Conservation (phyloP, 768 basidiomycete genomes). For the Candolleomyces aberdarensis region DNA sequence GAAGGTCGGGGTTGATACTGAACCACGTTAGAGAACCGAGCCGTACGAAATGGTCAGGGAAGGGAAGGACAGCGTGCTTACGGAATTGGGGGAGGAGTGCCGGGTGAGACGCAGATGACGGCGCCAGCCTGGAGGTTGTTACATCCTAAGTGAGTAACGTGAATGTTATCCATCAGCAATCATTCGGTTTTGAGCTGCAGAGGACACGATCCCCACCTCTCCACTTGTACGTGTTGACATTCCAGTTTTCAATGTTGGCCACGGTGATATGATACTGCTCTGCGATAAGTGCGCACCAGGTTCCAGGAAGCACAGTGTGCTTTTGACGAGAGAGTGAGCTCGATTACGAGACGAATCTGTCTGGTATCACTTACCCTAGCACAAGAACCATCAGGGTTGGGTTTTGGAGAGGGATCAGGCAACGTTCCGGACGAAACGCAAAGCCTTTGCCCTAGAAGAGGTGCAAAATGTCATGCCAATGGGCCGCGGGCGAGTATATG, state of each 20-base stretch:
- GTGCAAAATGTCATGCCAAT: no score
- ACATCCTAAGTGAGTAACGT: conserved; percentile 12
- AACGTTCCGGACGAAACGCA: no score
- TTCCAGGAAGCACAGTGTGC: conserved; percentile 11
- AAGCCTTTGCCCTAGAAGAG: no score
- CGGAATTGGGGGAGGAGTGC: conserved; percentile 20
- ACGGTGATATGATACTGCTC: conserved; percentile 14
- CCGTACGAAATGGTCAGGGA: background rate
- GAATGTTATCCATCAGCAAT: no score
- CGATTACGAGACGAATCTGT: no score
- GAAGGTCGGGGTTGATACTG: conserved; percentile 12
- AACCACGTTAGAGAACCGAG: background rate
- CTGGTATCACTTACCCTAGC: no score
- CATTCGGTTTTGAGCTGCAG: background rate
- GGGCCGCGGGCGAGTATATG: no score
- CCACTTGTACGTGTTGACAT: conserved; percentile 17
- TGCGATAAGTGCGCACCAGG: conserved; percentile 14
- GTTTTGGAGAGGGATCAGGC: no score
- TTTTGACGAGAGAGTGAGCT: background rate
- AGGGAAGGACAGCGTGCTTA: background rate
- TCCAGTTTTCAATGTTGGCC: conserved; percentile 15
- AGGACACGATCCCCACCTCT: conserved; percentile 8
- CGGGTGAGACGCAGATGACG: conserved; percentile 20
- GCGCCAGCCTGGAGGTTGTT: conserved; percentile 12
- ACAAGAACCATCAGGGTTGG: no score